A percentile compares a stretch with the other conserved stretches of the same genome.
Evolutionary conservation across 129 eudicot species (phyloP).

Genomic region (carrot (Daucus carota)): DNA sequence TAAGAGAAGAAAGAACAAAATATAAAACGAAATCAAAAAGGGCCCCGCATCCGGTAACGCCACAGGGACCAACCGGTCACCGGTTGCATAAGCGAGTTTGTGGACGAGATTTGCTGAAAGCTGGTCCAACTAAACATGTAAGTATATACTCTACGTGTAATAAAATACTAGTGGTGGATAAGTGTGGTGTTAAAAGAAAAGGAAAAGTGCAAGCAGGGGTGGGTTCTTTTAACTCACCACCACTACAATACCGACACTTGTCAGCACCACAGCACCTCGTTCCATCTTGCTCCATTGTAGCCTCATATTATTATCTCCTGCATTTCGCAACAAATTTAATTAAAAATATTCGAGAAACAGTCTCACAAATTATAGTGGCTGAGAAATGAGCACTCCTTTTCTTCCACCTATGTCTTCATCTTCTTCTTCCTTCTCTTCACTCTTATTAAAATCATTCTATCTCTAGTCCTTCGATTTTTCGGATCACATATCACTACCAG

Average conservation of each 20-base stretch:
- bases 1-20: no score
- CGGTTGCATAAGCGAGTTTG: neutral
- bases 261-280: neutral
- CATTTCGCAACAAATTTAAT: neutral
- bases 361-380: neutral
- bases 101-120: neutral
- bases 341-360: neutral
- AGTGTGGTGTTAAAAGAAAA: neutral
- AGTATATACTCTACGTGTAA: neutral
- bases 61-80: neutral
- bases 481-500: neutral
- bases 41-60: neutral
- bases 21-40: no score
- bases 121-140: neutral
- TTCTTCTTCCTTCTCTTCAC: neutral
- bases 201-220: neutral
- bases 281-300: neutral
- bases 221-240: neutral
- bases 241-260: neutral
- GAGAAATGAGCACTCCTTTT: neutral
- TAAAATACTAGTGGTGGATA: neutral
- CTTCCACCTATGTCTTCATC: neutral
- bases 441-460: neutral
- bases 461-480: neutral
- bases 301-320: neutral